A percentile compares a stretch with the other conserved stretches of the same genome.
phyloP scores from a whole-genome alignment of 768 basidiomycete species.

The Chalciporus chontae region DNA sequence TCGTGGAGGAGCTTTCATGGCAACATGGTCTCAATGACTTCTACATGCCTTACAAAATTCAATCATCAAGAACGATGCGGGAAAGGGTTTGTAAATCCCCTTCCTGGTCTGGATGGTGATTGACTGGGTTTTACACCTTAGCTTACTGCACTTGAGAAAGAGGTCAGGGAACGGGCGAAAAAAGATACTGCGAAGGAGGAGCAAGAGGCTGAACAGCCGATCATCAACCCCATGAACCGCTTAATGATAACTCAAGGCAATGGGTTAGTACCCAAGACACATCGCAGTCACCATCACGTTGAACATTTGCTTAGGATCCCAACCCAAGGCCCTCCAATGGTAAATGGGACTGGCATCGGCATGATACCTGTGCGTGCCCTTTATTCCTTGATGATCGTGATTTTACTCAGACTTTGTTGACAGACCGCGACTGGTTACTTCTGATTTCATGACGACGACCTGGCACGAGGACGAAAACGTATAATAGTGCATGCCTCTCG shows the following conservation, averaged over 20 bases:
- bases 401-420: slow-evolving; percentile 6
- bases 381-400: background rate
- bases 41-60: slow-evolving; percentile 95
- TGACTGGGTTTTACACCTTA: slow-evolving; percentile 24
- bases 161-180: slow-evolving; percentile 82
- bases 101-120: slow-evolving; percentile 8
- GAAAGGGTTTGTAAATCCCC: slow-evolving; percentile 53
- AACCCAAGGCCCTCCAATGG: slow-evolving; percentile 57
- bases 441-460: slow-evolving; percentile 16
- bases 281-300: background rate
- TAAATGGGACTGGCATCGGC: slow-evolving; percentile 50
- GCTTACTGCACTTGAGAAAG: slow-evolving; percentile 80
- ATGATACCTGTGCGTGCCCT: slow-evolving; percentile 58
- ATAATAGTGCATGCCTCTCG: slow-evolving; percentile 25
- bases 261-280: slow-evolving; percentile 34
- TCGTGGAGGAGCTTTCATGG: slow-evolving; percentile 96
- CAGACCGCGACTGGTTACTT: slow-evolving; percentile 67
- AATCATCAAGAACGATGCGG: slow-evolving; percentile 74
- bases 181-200: slow-evolving; percentile 89
- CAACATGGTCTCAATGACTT: slow-evolving; percentile 95
- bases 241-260: slow-evolving; percentile 75
- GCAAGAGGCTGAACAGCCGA: slow-evolving; percentile 79
- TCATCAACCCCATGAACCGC: slow-evolving; percentile 75
- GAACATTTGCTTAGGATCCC: slow-evolving; percentile 43
- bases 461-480: slow-evolving; percentile 13